Conservation (phyloP, 2,329 filamentous ascomycete species). For the Scopulariopsis brevicaulis region DNA sequence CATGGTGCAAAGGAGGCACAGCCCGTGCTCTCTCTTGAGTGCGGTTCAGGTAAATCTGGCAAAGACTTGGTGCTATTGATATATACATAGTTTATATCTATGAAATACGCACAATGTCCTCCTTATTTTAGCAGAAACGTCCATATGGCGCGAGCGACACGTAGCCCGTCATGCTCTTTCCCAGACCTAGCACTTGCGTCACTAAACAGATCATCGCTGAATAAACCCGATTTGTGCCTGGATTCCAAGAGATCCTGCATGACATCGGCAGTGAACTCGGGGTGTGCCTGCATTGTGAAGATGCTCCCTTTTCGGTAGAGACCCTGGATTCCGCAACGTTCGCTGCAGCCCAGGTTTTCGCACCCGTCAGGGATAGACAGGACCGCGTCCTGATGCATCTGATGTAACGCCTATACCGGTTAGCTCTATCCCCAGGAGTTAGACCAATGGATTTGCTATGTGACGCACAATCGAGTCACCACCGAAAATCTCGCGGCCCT, state of each 20-base stretch:
- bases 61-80: background rate
- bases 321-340: slow-evolving; percentile 27
- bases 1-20: no score
- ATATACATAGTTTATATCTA: background rate
- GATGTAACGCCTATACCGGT: slow-evolving; percentile 22
- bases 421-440: no score
- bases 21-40: no score
- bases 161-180: slow-evolving; percentile 15
- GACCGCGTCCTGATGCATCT: slow-evolving; percentile 36
- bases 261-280: slow-evolving; percentile 28
- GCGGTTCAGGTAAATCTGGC: no score
- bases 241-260: slow-evolving; percentile 22
- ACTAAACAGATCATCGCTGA: slow-evolving; percentile 14
- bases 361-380: slow-evolving; percentile 24
- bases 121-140: slow-evolving; percentile 11
- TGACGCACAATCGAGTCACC: slow-evolving; percentile 19
- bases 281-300: slow-evolving; percentile 34
- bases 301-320: slow-evolving; percentile 25
- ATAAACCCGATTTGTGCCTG: slow-evolving; percentile 14
- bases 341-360: slow-evolving; percentile 27
- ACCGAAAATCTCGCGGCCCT: slow-evolving; percentile 26
- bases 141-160: slow-evolving; percentile 15
- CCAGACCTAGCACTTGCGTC: slow-evolving; percentile 15
- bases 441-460: no score
- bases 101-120: background rate